Conservation (phyloP, 345 rosid genomes). For the Linum usitatissimum region DNA sequence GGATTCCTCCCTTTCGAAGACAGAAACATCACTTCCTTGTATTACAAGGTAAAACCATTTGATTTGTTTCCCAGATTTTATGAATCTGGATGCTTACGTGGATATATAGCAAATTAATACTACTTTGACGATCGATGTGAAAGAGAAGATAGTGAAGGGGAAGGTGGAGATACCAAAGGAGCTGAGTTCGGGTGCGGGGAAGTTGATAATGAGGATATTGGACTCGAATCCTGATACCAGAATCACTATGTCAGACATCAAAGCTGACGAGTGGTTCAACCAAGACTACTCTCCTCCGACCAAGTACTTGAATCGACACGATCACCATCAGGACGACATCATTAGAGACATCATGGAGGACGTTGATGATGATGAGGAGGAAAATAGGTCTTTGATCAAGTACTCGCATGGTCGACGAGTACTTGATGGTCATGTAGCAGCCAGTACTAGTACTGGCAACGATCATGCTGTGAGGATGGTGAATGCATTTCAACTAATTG, state of each 20-base stretch:
- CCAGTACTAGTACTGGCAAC: constrained; percentile 38
- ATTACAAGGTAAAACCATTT: constrained; percentile 61
- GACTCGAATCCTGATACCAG: constrained; percentile 73
- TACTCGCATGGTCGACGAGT: not conserved
- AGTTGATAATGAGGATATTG: constrained; percentile 60
- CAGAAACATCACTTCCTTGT: constrained; percentile 84
- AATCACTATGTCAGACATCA: constrained; percentile 51
- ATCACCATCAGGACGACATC: constrained; percentile 4
- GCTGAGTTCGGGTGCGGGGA: constrained; percentile 69
- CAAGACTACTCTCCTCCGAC: constrained; percentile 46
- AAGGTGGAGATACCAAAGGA: constrained; percentile 69
- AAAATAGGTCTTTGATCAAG: not conserved
- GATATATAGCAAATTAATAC: too few relatives aligned
- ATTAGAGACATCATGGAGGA: constrained; percentile 53
- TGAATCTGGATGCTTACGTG: not conserved
- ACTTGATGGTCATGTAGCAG: not conserved
- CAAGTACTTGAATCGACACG: too few relatives aligned
- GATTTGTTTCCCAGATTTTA: not conserved
- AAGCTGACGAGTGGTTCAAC: constrained; percentile 70
- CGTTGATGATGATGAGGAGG: constrained; percentile 52
- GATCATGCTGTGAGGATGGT: constrained; percentile 19
- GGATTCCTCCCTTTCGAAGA: constrained; percentile 95
- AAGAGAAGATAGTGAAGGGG: constrained; percentile 69
- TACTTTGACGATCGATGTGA: not conserved
- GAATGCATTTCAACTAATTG: constrained; percentile 87